These are phyloP conservation scores for Annulohypoxylon bovei DNA, from an alignment of 495 filamentous ascomycete genomes.

Conservation along the genomic window DNA sequence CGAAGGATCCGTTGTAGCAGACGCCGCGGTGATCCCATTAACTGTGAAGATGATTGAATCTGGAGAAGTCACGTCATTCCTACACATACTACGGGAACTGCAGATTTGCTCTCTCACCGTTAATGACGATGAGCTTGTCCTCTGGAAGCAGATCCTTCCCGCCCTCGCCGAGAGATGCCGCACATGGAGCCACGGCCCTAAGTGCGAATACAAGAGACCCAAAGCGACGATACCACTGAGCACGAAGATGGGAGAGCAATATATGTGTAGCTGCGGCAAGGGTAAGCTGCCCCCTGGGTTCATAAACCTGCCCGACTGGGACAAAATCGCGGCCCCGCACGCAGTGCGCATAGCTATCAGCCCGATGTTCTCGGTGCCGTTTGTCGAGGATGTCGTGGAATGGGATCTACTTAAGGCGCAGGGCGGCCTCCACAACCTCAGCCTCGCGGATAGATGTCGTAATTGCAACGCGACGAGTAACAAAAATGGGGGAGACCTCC, in stretches of 20 bases:
- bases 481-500: slow-evolving; percentile 33
- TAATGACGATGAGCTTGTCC: slow-evolving; percentile 54
- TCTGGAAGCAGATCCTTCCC: slow-evolving; percentile 62
- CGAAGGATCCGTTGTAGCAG: slow-evolving; percentile 56
- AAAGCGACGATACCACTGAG: slow-evolving; percentile 44
- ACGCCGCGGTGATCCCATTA: slow-evolving; percentile 60
- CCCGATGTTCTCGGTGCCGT: slow-evolving; percentile 43
- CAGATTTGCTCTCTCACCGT: slow-evolving; percentile 48
- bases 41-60: slow-evolving; percentile 39
- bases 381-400: slow-evolving; percentile 47
- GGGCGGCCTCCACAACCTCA: not conserved
- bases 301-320: slow-evolving; percentile 48
- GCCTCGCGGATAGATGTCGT: slow-evolving; percentile 33
- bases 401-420: slow-evolving; percentile 6
- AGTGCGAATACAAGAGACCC: slow-evolving; percentile 59
- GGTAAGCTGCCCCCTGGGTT: slow-evolving; percentile 47
- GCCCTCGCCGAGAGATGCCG: slow-evolving; percentile 65
- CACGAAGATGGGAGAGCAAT: slow-evolving; percentile 33
- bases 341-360: slow-evolving; percentile 52
- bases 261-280: slow-evolving; percentile 52
- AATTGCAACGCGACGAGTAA: slow-evolving; percentile 42
- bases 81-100: slow-evolving; percentile 39
- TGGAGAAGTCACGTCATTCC: slow-evolving; percentile 44
- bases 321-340: slow-evolving; percentile 28
- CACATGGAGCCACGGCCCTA: slow-evolving; percentile 57